These are phyloP conservation scores for Crithidia mellificae DNA, from an alignment of 208 protist genomes.

Conservation along the genomic window DNA sequence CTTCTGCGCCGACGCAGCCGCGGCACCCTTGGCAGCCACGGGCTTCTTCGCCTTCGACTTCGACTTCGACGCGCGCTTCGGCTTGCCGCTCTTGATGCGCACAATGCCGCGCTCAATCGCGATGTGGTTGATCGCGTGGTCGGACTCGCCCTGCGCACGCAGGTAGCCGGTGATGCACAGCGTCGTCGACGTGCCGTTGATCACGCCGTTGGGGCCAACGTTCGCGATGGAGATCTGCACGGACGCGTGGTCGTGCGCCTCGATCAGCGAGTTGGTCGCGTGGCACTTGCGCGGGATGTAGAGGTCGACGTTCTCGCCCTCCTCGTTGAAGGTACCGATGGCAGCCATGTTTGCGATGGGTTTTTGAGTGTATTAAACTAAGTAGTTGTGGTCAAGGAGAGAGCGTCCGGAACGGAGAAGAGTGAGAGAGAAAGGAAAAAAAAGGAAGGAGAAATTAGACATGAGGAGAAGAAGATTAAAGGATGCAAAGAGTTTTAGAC, in stretches of 20 bases:
- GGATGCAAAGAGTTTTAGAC: no score
- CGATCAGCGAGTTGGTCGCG: conserved; percentile 95
- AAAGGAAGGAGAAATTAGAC: no score
- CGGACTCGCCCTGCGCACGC: conserved; percentile 90
- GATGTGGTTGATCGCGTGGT: conserved; percentile 96
- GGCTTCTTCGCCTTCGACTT: conserved; percentile 42
- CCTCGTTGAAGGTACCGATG: conserved; percentile 92
- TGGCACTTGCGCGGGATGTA: conserved; percentile 98
- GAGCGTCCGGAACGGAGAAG: no score
- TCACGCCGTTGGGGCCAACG: conserved; percentile 90
- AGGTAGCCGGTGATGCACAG: conserved; percentile 96
- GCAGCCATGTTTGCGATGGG: conserved; percentile 61
- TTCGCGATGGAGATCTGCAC: conserved; percentile 96
- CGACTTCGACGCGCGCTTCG: conserved; percentile 58
- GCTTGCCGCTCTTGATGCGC: conserved; percentile 86
- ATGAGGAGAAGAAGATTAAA: no score
- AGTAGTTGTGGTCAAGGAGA: no score
- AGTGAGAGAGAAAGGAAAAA: no score
- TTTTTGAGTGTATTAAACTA: conserved; percentile 7
- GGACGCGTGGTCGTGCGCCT: conserved; percentile 94
- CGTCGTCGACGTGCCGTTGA: conserved; percentile 92
- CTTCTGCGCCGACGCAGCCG: conserved; percentile 21
- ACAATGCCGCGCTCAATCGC: conserved; percentile 80
- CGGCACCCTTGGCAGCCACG: conserved; percentile 36
- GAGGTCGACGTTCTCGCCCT: conserved; percentile 92